phyloP scores from a whole-genome alignment of 495 filamentous ascomycete genomes.

The Cercophora sp. region DNA sequence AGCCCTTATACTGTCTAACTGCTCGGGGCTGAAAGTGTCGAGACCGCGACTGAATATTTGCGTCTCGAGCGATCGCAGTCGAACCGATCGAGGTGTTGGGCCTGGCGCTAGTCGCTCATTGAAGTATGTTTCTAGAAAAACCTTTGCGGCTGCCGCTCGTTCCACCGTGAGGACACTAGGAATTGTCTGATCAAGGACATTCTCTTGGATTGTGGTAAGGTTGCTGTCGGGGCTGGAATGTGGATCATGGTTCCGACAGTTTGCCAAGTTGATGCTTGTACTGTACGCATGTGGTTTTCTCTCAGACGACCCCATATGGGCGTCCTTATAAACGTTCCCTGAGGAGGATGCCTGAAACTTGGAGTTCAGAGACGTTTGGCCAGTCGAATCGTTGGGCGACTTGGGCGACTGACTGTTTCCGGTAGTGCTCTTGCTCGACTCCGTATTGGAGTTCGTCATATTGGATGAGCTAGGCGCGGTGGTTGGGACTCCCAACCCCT shows the following conservation, averaged over 20 bases:
- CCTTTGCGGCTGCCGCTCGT: constrained; percentile 71
- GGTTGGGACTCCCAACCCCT: not conserved
- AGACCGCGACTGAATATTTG: constrained; percentile 44
- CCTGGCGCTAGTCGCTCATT: constrained; percentile 52
- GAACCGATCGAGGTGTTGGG: constrained; percentile 55
- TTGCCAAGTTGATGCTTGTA: constrained; percentile 4
- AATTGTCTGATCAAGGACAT: constrained; percentile 28
- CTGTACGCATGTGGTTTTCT: not conserved
- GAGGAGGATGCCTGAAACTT: constrained; percentile 21
- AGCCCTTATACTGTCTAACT: constrained; percentile 50
- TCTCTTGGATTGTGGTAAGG: constrained; percentile 41
- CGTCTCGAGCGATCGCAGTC: constrained; percentile 63
- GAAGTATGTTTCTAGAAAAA: constrained; percentile 83
- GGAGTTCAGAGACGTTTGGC: constrained; percentile 41
- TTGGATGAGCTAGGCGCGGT: not conserved
- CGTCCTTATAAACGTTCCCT: constrained; percentile 10
- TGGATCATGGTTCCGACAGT: constrained; percentile 22
- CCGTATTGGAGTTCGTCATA: constrained; percentile 8
- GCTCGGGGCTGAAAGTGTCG: constrained; percentile 35
- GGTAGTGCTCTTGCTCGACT: constrained; percentile 21
- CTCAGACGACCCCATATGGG: not conserved
- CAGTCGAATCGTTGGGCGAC: constrained; percentile 27
- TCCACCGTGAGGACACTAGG: constrained; percentile 77
- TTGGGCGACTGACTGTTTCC: constrained; percentile 7
- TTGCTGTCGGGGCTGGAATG: constrained; percentile 27